Evolutionary conservation across 169 alveolate genomes (phyloP).

Genomic region (Plasmodium billcollinsi): DNA sequence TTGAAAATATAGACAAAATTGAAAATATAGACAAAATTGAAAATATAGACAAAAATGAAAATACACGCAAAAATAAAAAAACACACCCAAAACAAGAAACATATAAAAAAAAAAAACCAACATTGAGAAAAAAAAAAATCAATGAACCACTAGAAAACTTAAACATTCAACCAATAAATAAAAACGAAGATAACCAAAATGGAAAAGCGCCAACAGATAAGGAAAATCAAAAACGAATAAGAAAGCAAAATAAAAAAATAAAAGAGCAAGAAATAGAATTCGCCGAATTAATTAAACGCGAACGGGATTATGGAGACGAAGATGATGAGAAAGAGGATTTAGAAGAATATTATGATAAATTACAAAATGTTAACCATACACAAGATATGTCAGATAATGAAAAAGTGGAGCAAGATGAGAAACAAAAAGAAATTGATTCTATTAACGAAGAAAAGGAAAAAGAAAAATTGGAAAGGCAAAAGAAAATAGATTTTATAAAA

Average conservation of each 20-base stretch:
- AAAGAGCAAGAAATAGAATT: neutral
- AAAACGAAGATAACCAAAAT: neutral
- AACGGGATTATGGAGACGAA: neutral
- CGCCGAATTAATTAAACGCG: neutral
- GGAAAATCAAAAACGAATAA: neutral
- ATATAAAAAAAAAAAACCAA: constrained; percentile 9
- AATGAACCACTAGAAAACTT: neutral
- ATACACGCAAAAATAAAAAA: constrained; percentile 25
- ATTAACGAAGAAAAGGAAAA: neutral
- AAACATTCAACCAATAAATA: neutral
- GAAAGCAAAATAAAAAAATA: neutral
- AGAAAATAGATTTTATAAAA: constrained; percentile 55
- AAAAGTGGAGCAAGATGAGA: constrained; percentile 15
- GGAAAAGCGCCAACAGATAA: neutral
- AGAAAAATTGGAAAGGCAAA: constrained; percentile 22
- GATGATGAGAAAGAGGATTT: neutral
- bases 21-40: neutral
- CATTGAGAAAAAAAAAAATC: neutral
- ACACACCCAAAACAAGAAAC: neutral
- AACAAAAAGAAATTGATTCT: neutral
- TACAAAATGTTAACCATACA: constrained; percentile 1
- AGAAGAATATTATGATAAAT: constrained; percentile 11
- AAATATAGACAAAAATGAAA: constrained; percentile 11
- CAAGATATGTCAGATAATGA: too few relatives aligned
- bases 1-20: neutral